Base-by-base conservation (phyloP, 2,329 filamentous ascomycete species). In the Alternaria triticina region DNA sequence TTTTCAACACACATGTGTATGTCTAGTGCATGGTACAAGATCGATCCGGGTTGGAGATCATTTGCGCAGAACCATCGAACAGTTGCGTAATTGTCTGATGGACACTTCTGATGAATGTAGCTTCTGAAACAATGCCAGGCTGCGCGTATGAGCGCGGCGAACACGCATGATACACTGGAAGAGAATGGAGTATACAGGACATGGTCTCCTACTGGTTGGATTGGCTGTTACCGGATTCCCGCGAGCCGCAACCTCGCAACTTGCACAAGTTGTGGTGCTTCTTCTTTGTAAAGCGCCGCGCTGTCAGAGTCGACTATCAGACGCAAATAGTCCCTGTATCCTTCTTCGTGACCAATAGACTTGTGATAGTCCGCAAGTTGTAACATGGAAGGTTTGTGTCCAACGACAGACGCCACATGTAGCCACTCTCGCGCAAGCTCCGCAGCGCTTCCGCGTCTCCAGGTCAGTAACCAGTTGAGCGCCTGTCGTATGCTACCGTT, bases 351-450 rank as follows among this genome's bases (percentile, higher is more conserved):
- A 11, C 70, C 71, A 3, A 52, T 23, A 7, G 54, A 59, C 22
- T 70, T 68, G 43, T 61, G 54, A 28, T 72, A 45, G 10, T 76
- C 66, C 8, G 72, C 76, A 22, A 79, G 57, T 50, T 71, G 64
- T 25, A 75, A 15, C 65, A 71, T 65, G 7, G 75, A 69, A 8
- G 71, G 71, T 54, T 78, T 79, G 36, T 79, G 73, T 11, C 74
- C 75, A 8, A 57, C 47, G 1, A 54, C 45, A 1, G 74, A 73
- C n/a, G 77, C 76, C 9, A 70, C 64, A 13, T 68, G 56, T 15
- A 73, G 73, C 78, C 78, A 80, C 50, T 80, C 77, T 6, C 56
- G 54, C 1, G 75, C 78, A 8, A 77, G 50, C 2, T 51, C 46
- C 22, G 62, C 56, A 3, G 68, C 40, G 17, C 69, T 70, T 10